These are phyloP conservation scores for Sedum album DNA, from an alignment of 164 flowering plant genomes.

Conservation along the genomic window DNA sequence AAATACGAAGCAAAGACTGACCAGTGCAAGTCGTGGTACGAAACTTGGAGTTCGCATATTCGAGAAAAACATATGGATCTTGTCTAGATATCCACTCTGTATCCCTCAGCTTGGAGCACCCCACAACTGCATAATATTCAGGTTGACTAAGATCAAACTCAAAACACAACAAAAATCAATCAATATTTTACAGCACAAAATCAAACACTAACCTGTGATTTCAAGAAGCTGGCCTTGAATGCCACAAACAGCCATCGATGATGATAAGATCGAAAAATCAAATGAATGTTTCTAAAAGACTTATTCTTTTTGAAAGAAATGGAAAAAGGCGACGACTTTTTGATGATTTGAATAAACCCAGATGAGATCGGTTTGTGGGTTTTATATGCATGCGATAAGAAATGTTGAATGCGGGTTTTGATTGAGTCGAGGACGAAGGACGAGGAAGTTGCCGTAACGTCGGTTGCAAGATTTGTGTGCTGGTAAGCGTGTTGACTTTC, in stretches of 20 bases:
- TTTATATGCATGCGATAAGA: too few species aligned
- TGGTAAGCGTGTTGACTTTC: too few species aligned
- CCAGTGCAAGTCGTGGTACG: constrained; percentile 91
- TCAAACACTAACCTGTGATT: constrained; percentile 48
- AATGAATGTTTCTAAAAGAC: too few species aligned
- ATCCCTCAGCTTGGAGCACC: constrained; percentile 68
- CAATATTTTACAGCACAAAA: not conserved
- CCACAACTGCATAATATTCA: constrained; percentile 57
- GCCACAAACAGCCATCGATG: constrained; percentile 43
- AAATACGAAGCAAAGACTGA: constrained; percentile 10
- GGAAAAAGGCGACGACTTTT: too few species aligned
- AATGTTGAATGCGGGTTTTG: too few species aligned
- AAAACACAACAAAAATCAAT: not conserved
- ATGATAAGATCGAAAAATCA: too few species aligned
- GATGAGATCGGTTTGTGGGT: too few species aligned
- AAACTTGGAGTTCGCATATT: constrained; percentile 57
- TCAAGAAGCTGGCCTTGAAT: constrained; percentile 85
- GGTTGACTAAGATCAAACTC: not conserved
- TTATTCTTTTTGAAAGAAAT: too few species aligned
- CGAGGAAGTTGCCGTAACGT: too few species aligned
- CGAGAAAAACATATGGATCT: constrained; percentile 85
- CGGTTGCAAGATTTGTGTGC: too few species aligned
- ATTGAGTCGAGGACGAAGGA: too few species aligned
- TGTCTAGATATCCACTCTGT: constrained; percentile 94
- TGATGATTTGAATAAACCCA: too few species aligned